Conservation (phyloP, 2,329 filamentous ascomycete species). For the Pyricularia grisea region DNA sequence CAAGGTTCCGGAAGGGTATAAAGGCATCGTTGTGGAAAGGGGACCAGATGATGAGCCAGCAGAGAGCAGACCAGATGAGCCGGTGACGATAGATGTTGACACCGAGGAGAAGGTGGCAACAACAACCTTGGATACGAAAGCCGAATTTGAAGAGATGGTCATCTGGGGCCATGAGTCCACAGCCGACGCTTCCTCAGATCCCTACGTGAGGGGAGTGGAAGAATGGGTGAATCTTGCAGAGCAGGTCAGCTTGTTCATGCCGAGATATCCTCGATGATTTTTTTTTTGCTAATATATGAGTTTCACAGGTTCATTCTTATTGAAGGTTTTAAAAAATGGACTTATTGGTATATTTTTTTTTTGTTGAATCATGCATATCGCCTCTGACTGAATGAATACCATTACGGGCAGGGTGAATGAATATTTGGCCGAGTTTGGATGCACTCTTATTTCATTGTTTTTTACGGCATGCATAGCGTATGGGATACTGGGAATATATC, state of each 20-base stretch:
- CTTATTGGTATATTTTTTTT: background rate
- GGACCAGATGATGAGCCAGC: conserved; percentile 20
- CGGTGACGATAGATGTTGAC: conserved; percentile 21
- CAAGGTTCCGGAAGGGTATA: conserved; percentile 61
- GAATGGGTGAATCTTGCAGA: conserved; percentile 75
- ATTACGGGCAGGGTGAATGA: background rate
- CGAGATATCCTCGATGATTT: background rate
- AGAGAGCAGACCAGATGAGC: conserved; percentile 7
- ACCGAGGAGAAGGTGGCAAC: conserved; percentile 32
- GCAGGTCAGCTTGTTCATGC: conserved; percentile 8
- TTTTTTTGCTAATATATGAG: background rate
- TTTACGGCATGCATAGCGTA: background rate
- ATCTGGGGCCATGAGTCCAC: conserved; percentile 76
- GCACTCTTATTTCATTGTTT: background rate
- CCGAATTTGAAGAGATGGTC: conserved; percentile 63
- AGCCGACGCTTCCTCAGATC: conserved; percentile 53
- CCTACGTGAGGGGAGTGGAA: conserved; percentile 63
- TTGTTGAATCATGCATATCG: background rate
- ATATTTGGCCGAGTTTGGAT: background rate
- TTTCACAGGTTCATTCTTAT: conserved; percentile 5
- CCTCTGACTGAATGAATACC: background rate
- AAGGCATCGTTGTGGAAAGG: conserved; percentile 50
- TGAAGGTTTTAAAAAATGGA: background rate
- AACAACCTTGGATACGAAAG: conserved; percentile 52
- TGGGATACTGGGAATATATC: background rate